Base-by-base conservation (phyloP, 768 basidiomycete species). In the Boletus insuetus region DNA sequence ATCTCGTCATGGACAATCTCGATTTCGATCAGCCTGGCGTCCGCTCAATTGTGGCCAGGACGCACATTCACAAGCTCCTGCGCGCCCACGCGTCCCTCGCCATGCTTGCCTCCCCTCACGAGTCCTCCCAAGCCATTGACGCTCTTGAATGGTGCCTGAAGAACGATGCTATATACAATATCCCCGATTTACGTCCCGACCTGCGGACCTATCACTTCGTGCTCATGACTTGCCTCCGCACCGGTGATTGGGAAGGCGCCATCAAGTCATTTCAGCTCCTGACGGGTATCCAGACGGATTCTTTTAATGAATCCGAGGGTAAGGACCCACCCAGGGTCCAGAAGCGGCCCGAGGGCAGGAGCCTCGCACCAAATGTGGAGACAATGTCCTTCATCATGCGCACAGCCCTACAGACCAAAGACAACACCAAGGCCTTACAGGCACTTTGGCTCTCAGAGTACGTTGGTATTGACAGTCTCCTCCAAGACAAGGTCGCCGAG, bases 141-240 rank as follows among this genome's bases (percentile, higher is more conserved):
- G 76, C 71, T 3, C 73, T 92, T 24, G 80, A 87, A 64, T 89
- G 87, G 86, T 86, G 87, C 81, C 67, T 88, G 50, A 75, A 76
- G 49, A 79, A 81, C 54, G 82, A 82, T 61, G 76, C 77, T 24
- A 64, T 74, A 19, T 74, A 71, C n/a, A 74, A 75, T 56, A 77
- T 79, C 4, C 75, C 75, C 31, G 71, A 73, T n/a, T 52, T 75
- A 26, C 68, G 73, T 20, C 70, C 71, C 6, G 57, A 68, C 51
- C 29, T 56, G 53, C 61, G 60, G 48, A 82, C 86, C 10, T 90
- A 80, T 69, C 80, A 81, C 58, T 75, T 86, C 26, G 84, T 83
- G 49, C 75, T 91, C 63, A 69, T 75, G 56, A 78, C 81, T 3
- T 91, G 89, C 68, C 82, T 84, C 81, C 78, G 80, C 53, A 74